Evolutionary conservation across 441 rosid genomes (phyloP).

Genomic region (Corymbia citriodora): DNA sequence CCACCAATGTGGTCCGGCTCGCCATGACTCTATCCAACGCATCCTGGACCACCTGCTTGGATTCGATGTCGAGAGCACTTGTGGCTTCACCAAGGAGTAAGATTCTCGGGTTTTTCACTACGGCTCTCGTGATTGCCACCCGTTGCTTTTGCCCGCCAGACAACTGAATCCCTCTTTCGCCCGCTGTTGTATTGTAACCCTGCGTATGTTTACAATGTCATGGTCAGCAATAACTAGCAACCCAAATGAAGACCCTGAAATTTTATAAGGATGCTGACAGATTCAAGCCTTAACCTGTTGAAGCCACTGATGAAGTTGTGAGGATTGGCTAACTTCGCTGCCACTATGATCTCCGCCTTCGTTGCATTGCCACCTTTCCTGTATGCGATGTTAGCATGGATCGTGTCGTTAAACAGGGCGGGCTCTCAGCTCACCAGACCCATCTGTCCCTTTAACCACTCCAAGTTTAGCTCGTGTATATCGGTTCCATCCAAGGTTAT

Average conservation of each 20-base stretch:
- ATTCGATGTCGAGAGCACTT: conserved; percentile 70
- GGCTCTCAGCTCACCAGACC: conserved; percentile 85
- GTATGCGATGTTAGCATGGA: conserved; percentile 70
- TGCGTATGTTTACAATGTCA: neutral
- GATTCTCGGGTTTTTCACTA: conserved; percentile 52
- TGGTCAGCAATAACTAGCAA: neutral
- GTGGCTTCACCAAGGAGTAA: conserved; percentile 64
- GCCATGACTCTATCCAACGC: conserved; percentile 53
- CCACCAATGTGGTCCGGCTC: conserved; percentile 55
- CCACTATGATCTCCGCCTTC: conserved; percentile 54
- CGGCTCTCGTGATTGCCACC: conserved; percentile 73
- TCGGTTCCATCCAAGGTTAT: conserved; percentile 69
- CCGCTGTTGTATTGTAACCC: conserved; percentile 65
- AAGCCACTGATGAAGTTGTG: conserved; percentile 69
- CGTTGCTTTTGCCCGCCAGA: conserved; percentile 79
- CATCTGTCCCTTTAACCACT: conserved; percentile 78
- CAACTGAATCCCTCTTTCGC: conserved; percentile 71
- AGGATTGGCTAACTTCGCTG: conserved; percentile 71
- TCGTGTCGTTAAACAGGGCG: conserved; percentile 66
- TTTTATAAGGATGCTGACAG: neutral
- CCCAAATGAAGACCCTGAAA: neutral
- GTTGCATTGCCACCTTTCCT: conserved; percentile 56
- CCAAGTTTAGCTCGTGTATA: conserved; percentile 45
- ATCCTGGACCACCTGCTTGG: conserved; percentile 65
- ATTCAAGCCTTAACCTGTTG: conserved; percentile 36